Evolutionary conservation across 495 filamentous ascomycete species (phyloP), one percentile per base, ranked within the genome.

Genomic region (Hypoxylon fuscum): DNA sequence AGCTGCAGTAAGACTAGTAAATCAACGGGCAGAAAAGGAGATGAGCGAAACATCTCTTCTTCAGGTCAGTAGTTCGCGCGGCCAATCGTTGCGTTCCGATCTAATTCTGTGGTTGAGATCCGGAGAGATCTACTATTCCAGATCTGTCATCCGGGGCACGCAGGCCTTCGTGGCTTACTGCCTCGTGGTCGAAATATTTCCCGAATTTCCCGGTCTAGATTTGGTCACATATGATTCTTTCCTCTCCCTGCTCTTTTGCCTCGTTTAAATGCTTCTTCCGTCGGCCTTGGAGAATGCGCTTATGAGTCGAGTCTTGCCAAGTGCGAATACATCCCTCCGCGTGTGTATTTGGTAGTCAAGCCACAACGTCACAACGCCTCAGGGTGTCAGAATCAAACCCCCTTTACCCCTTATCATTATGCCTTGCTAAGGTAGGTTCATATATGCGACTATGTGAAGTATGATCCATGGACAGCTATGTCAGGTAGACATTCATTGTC

Each of bases 121-220:
- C 63, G n/a, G n/a, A 53, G 41, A 66, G 63, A 66, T 66, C 63
- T 66, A 47, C 56, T 61, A 61, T 55, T 53, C 63, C 63, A 61
- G 63, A 66, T 66, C 63, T 47, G 57, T 66, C 57, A 48, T 66
- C 63, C 57, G 63, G 63, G 63, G 56, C 52, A 47, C 46, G 35
- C 45, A 55, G 43, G 44, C 25, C 25, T 6, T 50, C 25, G 17
- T 34, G 45, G 20, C 29, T 12, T 11, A 38, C 49, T 55, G 14
- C 50, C 50, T 55, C 44, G 50, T 62, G 50, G 49, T 55, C 49
- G 35, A 44, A 51, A 55, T 38, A 54, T 32, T 29, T 55, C 51
- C 59, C 59, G 59, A 62, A 50, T 55, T 62, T 29, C 44, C 59
- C 51, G 50, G 49, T 23, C 43, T 20, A 37, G 22, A 27, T 55